Evolutionary conservation across 2,329 filamentous ascomycete species (phyloP), one percentile per base, ranked within the genome.

Genomic region (Dactylellina sp.): DNA sequence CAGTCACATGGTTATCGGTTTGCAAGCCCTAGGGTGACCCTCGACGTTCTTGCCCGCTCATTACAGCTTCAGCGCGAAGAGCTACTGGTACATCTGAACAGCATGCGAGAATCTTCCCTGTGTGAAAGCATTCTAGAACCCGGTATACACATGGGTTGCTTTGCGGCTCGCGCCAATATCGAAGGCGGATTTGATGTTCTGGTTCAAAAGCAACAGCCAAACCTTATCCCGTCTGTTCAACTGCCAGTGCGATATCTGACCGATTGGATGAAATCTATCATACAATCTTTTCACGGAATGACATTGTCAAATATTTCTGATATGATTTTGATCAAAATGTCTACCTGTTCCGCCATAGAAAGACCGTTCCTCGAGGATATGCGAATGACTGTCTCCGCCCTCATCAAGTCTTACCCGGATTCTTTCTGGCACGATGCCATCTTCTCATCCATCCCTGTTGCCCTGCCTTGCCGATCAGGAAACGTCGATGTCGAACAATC

Each of bases 1-100:
- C 86, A 89, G 75, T 87, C 91, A 0, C 83, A 86, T 9, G 92
- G 93, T 0, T 96, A 89, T 80, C 87, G 90, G n/a, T 96, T 96
- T 78, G 90, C 90, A 1, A 85, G 87, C 35, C 82, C 89, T 11
- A 85, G 85, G 64, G 88, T 92, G 74, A 89, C 96, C 25, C 85
- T 87, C 11, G 84, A 86, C 16, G 86, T 87, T 44, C 87, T 96
- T 75, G 86, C 89, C 20, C 85, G 87, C 22, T 89, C 87, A 75
- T 89, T 96, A 84, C 91, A 94, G 78, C 88, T 96, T 64, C 85
- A 89, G 50, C 84, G 85, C 1, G 81, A 83, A 0, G 86, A 87
- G n/a, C 83, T 96, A 1, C 84, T 86, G 47, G 80, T 81, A 4
- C 87, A 88, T 64, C 82, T 96, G 11, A 82, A 83, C 7, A 84